Conservation (phyloP, 2,329 filamentous ascomycete genomes). For the Epichloe elymi region DNA sequence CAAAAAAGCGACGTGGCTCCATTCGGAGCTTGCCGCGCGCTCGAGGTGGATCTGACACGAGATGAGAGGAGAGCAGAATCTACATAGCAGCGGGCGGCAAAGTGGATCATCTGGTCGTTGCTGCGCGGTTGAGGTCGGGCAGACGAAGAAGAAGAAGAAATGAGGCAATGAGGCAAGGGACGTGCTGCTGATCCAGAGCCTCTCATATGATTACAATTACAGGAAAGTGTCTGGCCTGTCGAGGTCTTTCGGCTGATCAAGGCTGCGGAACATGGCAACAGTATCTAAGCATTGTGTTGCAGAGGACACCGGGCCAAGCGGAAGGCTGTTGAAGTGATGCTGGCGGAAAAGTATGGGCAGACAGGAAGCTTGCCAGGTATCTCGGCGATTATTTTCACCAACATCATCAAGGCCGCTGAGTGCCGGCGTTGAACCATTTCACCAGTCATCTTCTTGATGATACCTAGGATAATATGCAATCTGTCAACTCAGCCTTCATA, state of each 20-base stretch:
- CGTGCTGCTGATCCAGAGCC: no score
- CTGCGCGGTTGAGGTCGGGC: neutral
- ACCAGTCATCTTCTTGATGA: no score
- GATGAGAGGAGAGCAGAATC: neutral
- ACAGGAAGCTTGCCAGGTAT: neutral
- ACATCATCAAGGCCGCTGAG: no score
- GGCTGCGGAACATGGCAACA: neutral
- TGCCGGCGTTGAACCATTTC: no score
- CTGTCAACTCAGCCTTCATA: no score
- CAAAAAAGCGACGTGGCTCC: constrained; percentile 5
- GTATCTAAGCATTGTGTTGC: neutral
- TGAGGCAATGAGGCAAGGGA: neutral
- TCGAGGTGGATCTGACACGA: constrained; percentile 1
- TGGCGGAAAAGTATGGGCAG: neutral
- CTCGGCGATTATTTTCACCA: no score
- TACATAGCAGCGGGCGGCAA: neutral
- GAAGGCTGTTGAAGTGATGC: neutral
- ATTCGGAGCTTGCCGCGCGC: constrained; percentile 6
- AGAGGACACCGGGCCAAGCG: neutral
- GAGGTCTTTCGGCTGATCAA: neutral
- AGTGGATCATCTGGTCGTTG: neutral
- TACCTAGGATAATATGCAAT: no score
- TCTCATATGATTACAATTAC: neutral
- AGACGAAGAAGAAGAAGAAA: neutral
- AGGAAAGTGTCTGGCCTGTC: neutral